Conservation (phyloP, 2,329 filamentous ascomycete genomes). For the Ceratocystis papillata region DNA sequence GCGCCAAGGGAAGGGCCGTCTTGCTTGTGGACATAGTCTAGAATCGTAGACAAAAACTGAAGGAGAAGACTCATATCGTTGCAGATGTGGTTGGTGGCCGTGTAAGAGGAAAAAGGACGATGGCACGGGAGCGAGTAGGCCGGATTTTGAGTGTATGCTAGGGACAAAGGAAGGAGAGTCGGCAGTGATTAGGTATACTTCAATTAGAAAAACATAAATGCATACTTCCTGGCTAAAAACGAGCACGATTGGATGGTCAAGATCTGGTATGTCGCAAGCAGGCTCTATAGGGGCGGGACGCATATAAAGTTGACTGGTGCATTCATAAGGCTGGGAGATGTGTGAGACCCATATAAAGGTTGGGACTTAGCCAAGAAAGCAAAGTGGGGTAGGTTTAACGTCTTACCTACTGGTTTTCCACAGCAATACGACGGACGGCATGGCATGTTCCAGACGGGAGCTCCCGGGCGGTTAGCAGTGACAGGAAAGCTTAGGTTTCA, state of each 20-base stretch:
- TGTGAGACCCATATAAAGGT: background rate
- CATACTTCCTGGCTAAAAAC: background rate
- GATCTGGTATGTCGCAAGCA: background rate
- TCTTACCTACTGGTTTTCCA: too few species aligned
- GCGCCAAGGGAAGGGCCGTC: constrained; percentile 51
- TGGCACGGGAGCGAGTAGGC: background rate
- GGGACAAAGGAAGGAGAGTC: background rate
- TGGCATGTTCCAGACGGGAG: too few species aligned
- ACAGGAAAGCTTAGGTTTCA: too few species aligned
- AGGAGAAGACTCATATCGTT: constrained; percentile 50
- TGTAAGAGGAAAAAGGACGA: background rate
- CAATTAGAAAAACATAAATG: background rate
- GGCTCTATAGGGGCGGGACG: background rate
- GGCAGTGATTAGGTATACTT: background rate
- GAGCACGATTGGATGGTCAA: background rate
- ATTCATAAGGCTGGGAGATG: constrained; percentile 9
- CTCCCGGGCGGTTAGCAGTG: too few species aligned
- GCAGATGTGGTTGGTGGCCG: background rate
- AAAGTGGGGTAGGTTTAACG: too few species aligned
- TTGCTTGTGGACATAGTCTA: constrained; percentile 51
- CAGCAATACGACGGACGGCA: too few species aligned
- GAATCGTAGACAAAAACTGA: constrained; percentile 57
- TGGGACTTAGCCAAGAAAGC: background rate
- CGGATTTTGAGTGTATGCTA: background rate
- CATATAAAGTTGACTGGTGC: constrained; percentile 11